Percentiles rank a stretch among this genome's conserved stretches.
Conservation (phyloP, 805 yeast genomes). For the Cyberlindnera xylosilytica region DNA sequence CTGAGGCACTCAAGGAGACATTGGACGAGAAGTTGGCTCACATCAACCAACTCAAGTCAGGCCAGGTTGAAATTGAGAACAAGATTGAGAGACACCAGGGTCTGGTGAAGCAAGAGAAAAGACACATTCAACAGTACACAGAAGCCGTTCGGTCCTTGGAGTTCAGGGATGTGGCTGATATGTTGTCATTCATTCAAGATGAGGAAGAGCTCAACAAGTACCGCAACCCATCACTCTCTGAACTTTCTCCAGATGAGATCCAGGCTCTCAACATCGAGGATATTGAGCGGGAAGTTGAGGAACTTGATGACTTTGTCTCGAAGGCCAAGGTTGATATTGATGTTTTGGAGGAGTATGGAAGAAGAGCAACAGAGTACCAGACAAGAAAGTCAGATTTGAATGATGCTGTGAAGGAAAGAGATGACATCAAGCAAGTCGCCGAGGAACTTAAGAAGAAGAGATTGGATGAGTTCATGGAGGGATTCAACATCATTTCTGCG, state of each 20-base stretch:
- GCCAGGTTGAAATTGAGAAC: conserved; percentile 64
- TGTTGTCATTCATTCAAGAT: conserved; percentile 24
- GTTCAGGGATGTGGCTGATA: conserved; percentile 47
- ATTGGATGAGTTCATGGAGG: conserved; percentile 87
- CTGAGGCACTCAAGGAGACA: conserved; percentile 40
- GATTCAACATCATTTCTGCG: conserved; percentile 80
- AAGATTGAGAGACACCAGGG: conserved; percentile 55
- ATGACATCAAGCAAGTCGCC: conserved; percentile 53
- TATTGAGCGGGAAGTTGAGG: conserved; percentile 49
- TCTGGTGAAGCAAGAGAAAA: conserved; percentile 38
- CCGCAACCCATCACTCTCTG: conserved; percentile 33
- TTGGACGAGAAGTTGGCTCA: conserved; percentile 38
- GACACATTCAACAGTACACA: conserved; percentile 30
- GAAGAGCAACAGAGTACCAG: conserved; percentile 60
- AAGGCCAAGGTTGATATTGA: conserved; percentile 66
- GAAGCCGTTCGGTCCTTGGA: conserved; percentile 42
- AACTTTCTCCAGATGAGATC: conserved; percentile 50
- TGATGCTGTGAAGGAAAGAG: conserved; percentile 63
- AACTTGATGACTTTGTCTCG: conserved; percentile 52
- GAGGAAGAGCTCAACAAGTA: conserved; percentile 30
- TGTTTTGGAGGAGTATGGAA: conserved; percentile 71
- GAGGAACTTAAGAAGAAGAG: conserved; percentile 73
- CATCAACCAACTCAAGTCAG: conserved; percentile 56
- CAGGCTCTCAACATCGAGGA: conserved; percentile 42
- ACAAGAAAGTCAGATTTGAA: conserved; percentile 65